Conservation (phyloP, 306 rosid genomes). For the Spatholobus suberectus region DNA sequence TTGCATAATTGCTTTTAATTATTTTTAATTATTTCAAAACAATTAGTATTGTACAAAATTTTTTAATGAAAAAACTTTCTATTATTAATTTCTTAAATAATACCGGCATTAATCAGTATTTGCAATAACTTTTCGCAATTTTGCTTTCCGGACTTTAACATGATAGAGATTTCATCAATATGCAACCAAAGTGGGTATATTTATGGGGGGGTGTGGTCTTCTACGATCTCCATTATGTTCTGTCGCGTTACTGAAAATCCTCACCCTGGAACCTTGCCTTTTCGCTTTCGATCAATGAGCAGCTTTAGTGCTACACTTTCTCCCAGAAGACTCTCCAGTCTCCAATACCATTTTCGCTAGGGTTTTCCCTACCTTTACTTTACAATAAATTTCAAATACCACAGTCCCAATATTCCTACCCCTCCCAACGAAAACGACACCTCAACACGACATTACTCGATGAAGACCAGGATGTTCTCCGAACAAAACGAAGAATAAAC, state of each 20-base stretch:
- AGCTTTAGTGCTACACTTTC: conserved; percentile 12
- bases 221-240: background rate
- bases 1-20: background rate
- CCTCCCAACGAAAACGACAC: conserved; percentile 24
- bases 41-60: too few relatives aligned
- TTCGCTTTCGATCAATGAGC: conserved; percentile 24
- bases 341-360: background rate
- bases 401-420: background rate
- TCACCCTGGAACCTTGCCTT: conserved; percentile 38
- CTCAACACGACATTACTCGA: conserved; percentile 21
- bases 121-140: background rate
- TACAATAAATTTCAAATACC: background rate
- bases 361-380: conserved; percentile 2
- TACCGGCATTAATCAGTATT: background rate
- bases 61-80: too few relatives aligned
- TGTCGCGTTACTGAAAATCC: conserved; percentile 30
- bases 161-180: background rate
- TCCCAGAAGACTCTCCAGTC: background rate
- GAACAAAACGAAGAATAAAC: conserved; percentile 6
- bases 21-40: background rate
- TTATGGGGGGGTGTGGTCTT: background rate
- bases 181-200: conserved; percentile 4
- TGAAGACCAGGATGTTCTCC: conserved; percentile 25
- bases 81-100: background rate
- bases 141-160: background rate